Evolutionary conservation across 1,139 yeast genomes (phyloP).

Genomic region (Saccharomyces hybrid): DNA sequence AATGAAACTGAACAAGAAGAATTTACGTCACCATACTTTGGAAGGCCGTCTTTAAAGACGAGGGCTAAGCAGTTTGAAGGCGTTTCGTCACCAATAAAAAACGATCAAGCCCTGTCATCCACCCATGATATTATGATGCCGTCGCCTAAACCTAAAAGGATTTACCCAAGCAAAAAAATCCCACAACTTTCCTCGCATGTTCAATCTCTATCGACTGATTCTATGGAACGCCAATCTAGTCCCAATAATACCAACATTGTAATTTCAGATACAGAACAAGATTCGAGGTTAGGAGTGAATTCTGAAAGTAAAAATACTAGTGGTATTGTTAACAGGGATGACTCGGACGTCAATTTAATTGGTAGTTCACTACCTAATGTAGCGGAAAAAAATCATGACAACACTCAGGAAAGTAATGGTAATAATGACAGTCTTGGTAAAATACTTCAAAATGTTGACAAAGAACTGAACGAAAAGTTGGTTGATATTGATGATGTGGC

Average conservation of each 20-base stretch:
- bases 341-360: neutral
- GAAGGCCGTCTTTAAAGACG: constrained; percentile 9
- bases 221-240: neutral
- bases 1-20: neutral
- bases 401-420: constrained; percentile 9
- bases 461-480: constrained; percentile 9
- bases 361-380: constrained; percentile 10
- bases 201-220: neutral
- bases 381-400: constrained; percentile 14
- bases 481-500: constrained; percentile 1
- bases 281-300: neutral
- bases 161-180: neutral
- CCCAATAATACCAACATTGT: neutral
- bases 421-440: constrained; percentile 1
- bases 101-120: neutral
- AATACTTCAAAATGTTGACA: constrained; percentile 8
- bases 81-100: neutral
- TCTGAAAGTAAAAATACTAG: neutral
- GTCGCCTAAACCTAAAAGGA: neutral
- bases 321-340: neutral
- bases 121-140: neutral
- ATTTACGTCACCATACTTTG: constrained; percentile 13
- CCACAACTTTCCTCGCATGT: neutral
- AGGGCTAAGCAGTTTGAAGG: constrained; percentile 6
- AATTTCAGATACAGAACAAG: neutral